Evolutionary conservation across 371 early-diverging fungal genomes (phyloP).

Genomic region (Mucor lusitanicus): DNA sequence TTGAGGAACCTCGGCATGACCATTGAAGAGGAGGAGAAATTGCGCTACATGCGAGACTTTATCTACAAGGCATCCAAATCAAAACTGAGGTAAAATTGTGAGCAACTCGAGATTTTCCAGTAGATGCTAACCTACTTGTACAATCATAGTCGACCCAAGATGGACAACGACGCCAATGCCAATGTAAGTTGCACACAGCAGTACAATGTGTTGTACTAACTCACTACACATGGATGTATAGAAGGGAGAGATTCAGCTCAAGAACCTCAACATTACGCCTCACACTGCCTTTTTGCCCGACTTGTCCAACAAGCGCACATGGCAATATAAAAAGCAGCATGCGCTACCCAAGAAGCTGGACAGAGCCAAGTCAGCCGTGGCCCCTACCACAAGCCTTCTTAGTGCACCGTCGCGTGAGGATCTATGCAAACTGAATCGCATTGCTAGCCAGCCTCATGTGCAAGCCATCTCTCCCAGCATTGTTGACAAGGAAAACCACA

Average conservation of each 20-base stretch:
- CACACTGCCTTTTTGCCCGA: constrained; percentile 72
- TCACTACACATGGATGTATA: too few species aligned
- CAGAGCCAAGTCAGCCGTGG: background rate
- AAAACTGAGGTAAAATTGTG: constrained; percentile 56
- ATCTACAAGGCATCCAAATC: constrained; percentile 72
- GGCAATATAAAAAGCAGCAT: background rate
- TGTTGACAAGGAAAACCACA: constrained; percentile 47
- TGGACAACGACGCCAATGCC: background rate
- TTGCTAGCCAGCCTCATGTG: constrained; percentile 46
- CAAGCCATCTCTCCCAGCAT: constrained; percentile 28
- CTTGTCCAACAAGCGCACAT: constrained; percentile 25
- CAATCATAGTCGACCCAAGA: background rate
- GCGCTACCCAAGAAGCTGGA: background rate
- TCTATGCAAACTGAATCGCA: constrained; percentile 33
- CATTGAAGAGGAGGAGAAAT: constrained; percentile 74
- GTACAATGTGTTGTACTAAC: too few species aligned
- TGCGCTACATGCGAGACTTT: constrained; percentile 75
- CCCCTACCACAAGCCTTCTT: background rate
- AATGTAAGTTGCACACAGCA: background rate
- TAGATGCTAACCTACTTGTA: background rate
- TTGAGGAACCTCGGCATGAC: constrained; percentile 78
- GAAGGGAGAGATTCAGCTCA: constrained; percentile 57
- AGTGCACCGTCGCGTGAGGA: constrained; percentile 20
- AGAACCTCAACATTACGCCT: constrained; percentile 68
- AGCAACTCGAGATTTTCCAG: too few species aligned